A percentile compares a stretch with the other conserved stretches of the same genome.
phyloP scores from a whole-genome alignment of 805 yeast genomes.

The Yarrowia hollandica region DNA sequence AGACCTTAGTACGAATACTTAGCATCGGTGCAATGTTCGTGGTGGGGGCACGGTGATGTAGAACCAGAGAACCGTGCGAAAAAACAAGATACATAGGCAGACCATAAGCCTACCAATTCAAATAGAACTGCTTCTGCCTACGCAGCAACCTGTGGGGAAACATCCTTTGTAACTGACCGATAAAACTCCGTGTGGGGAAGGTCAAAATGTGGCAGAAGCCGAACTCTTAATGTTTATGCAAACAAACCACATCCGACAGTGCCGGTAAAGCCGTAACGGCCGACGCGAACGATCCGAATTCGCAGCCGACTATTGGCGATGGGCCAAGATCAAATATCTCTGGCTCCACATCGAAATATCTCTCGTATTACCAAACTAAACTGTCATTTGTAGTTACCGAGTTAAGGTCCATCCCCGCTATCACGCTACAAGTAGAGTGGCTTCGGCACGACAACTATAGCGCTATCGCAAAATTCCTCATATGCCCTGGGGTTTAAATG shows the following conservation, averaged over 20 bases:
- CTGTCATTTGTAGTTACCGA: too few species aligned
- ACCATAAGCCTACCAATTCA: too few species aligned
- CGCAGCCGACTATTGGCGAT: neutral
- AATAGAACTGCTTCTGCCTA: too few species aligned
- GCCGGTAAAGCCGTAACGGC: constrained; percentile 25
- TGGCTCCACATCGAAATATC: too few species aligned
- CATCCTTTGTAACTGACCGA: constrained; percentile 12
- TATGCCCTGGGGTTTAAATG: neutral
- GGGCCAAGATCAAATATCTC: neutral
- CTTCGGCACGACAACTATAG: constrained; percentile 10
- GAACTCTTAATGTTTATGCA: constrained; percentile 17
- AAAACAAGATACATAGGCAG: too few species aligned
- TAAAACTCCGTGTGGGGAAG: constrained; percentile 28
- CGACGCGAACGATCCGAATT: neutral
- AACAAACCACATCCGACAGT: constrained; percentile 23
- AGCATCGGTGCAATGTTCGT: neutral
- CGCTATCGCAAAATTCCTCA: constrained; percentile 11
- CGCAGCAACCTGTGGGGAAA: neutral
- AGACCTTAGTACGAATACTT: constrained; percentile 7
- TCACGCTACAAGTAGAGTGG: constrained; percentile 18
- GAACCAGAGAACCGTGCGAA: too few species aligned
- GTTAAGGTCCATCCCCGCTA: constrained; percentile 18
- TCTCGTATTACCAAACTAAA: too few species aligned
- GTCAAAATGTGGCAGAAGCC: constrained; percentile 13
- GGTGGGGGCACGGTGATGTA: too few species aligned